Conservation (phyloP, 495 filamentous ascomycete genomes). For the Penicillium cataractarum region DNA sequence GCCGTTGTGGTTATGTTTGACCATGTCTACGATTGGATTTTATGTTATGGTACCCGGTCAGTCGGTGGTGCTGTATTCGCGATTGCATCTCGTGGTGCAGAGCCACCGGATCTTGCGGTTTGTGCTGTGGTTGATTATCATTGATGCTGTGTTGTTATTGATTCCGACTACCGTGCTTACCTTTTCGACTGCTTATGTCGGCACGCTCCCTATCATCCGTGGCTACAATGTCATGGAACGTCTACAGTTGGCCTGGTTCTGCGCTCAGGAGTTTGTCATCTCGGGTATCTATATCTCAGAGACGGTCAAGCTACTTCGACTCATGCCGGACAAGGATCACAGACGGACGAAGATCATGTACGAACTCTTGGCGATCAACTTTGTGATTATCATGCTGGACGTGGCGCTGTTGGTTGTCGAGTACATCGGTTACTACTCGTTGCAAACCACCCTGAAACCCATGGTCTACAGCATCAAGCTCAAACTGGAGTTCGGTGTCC, state of each 20-base stretch:
- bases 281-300: slow-evolving; percentile 60
- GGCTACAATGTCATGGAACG: slow-evolving; percentile 61
- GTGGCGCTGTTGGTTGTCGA: slow-evolving; percentile 59
- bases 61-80: slow-evolving; percentile 68
- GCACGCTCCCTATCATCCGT: slow-evolving; percentile 35
- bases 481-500: slow-evolving; percentile 63
- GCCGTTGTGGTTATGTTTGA: slow-evolving; percentile 40
- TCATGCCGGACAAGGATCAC: slow-evolving; percentile 44
- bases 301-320: slow-evolving; percentile 48
- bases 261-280: slow-evolving; percentile 60
- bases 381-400: slow-evolving; percentile 56
- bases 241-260: slow-evolving; percentile 62
- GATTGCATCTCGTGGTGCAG: slow-evolving; percentile 62
- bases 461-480: slow-evolving; percentile 66
- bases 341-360: slow-evolving; percentile 50
- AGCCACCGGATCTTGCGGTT: slow-evolving; percentile 49
- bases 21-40: slow-evolving; percentile 57
- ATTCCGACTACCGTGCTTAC: slow-evolving; percentile 58
- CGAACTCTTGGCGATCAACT: slow-evolving; percentile 60
- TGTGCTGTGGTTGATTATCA: slow-evolving; percentile 59
- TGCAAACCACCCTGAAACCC: slow-evolving; percentile 59
- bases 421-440: slow-evolving; percentile 54
- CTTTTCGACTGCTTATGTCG: slow-evolving; percentile 44
- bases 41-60: slow-evolving; percentile 66
- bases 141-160: slow-evolving; percentile 52